These are phyloP conservation scores for Paraglomus occultum DNA, from an alignment of 192 early-diverging fungal genomes.

Conservation along the genomic window DNA sequence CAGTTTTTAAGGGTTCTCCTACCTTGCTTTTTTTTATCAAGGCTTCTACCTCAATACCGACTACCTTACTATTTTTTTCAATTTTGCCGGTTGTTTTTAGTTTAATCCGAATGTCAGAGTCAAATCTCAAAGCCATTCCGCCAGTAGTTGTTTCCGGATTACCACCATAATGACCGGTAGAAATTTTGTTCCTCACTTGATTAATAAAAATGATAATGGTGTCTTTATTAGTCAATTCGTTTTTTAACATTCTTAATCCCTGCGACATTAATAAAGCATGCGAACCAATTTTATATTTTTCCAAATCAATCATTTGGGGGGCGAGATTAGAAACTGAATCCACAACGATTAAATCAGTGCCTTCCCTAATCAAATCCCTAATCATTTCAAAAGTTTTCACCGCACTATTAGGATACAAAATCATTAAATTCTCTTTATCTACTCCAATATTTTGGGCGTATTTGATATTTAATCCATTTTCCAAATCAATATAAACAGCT, in stretches of 20 bases:
- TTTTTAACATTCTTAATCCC: not conserved
- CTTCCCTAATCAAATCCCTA: not conserved
- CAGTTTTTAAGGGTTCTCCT: not conserved
- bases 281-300: slow-evolving; percentile 4
- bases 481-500: slow-evolving; percentile 12
- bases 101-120: not conserved
- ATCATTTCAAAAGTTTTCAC: slow-evolving; percentile 8
- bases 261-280: not conserved
- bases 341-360: not conserved
- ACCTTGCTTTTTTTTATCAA: not conserved
- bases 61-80: not conserved
- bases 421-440: slow-evolving; percentile 7
- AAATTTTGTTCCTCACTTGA: not conserved
- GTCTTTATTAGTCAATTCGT: not conserved
- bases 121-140: not conserved
- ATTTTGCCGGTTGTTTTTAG: not conserved
- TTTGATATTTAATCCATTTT: slow-evolving; percentile 7
- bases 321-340: not conserved
- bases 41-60: not conserved
- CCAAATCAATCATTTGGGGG: not conserved
- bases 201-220: slow-evolving; percentile 9
- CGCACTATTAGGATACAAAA: not conserved
- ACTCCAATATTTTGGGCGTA: slow-evolving; percentile 6
- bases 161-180: not conserved
- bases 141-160: slow-evolving; percentile 1